Percentiles rank a stretch among this genome's conserved stretches.
Evolutionary conservation across 805 yeast species (phyloP).

Genomic region (Saccharomycopsis sp.): DNA sequence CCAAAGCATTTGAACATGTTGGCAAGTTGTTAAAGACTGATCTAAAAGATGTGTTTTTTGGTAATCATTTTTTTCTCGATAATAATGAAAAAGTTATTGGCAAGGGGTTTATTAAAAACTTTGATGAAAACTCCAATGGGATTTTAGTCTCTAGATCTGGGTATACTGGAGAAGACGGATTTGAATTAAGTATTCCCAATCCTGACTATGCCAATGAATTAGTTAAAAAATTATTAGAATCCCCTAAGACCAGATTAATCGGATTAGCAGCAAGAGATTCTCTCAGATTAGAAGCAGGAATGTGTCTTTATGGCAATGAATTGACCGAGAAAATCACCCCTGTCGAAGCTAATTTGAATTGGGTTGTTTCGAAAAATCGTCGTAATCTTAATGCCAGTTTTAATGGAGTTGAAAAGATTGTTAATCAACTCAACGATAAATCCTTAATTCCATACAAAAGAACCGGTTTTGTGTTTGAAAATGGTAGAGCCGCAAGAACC

Average conservation of each 20-base stretch:
- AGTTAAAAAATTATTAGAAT: slow-evolving; percentile 48
- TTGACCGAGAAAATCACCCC: slow-evolving; percentile 73
- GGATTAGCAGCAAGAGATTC: slow-evolving; percentile 99
- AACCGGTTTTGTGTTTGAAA: slow-evolving; percentile 56
- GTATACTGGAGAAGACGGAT: slow-evolving; percentile 98
- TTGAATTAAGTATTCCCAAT: slow-evolving; percentile 75
- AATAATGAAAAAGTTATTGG: slow-evolving; percentile 9
- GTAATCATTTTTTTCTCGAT: slow-evolving; percentile 45
- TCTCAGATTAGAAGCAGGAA: slow-evolving; percentile 90
- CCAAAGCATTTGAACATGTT: slow-evolving; percentile 60
- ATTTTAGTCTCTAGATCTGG: slow-evolving; percentile 91
- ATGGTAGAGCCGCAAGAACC: slow-evolving; percentile 91
- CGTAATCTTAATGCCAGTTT: slow-evolving; percentile 40
- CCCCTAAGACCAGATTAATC: slow-evolving; percentile 59
- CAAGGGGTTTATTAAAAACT: slow-evolving; percentile 23
- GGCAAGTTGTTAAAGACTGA: slow-evolving; percentile 51
- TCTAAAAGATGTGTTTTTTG: slow-evolving; percentile 60
- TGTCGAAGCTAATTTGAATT: slow-evolving; percentile 76
- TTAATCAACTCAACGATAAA: slow-evolving; percentile 63
- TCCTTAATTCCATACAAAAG: slow-evolving; percentile 45
- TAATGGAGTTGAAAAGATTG: slow-evolving; percentile 67
- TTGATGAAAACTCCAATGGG: slow-evolving; percentile 29
- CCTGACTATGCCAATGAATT: slow-evolving; percentile 44
- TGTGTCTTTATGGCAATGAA: slow-evolving; percentile 96
- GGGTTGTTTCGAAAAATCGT: slow-evolving; percentile 82